Evolutionary conservation across 305 asterid genomes (phyloP).

Genomic region (Fraxinus baroniana): DNA sequence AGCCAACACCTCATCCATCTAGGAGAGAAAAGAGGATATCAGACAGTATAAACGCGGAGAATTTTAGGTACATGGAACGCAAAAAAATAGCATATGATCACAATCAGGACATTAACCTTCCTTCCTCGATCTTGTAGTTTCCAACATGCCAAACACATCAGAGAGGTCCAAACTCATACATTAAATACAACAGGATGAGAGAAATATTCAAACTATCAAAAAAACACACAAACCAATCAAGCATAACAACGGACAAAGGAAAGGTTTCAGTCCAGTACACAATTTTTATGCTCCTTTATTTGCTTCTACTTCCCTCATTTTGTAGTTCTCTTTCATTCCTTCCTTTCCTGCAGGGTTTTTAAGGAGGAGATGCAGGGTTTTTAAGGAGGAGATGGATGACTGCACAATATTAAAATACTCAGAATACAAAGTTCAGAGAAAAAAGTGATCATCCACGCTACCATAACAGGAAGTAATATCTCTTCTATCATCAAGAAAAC

Average conservation of each 20-base stretch:
- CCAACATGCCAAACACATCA: background rate
- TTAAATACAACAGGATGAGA: background rate
- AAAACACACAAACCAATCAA: background rate
- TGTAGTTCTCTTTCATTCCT: background rate
- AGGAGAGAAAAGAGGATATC: constrained; percentile 14
- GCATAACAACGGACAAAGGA: background rate
- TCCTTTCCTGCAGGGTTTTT: background rate
- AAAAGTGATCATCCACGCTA: background rate
- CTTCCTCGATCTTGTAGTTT: background rate
- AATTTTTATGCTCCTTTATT: background rate
- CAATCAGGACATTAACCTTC: background rate
- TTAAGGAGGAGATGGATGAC: background rate
- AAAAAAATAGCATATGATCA: background rate
- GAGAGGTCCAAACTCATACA: background rate
- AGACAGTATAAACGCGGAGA: background rate
- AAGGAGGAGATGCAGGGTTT: too few relatives aligned
- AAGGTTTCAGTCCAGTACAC: background rate
- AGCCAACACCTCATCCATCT: constrained; percentile 93
- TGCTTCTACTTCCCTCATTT: background rate
- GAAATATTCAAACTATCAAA: background rate
- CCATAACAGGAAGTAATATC: background rate
- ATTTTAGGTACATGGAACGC: background rate
- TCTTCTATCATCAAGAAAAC: background rate
- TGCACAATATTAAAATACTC: background rate
- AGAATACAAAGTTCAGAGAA: background rate